Conservation (phyloP, 257 asterid genomes). For the Ligustrum vulgare region DNA sequence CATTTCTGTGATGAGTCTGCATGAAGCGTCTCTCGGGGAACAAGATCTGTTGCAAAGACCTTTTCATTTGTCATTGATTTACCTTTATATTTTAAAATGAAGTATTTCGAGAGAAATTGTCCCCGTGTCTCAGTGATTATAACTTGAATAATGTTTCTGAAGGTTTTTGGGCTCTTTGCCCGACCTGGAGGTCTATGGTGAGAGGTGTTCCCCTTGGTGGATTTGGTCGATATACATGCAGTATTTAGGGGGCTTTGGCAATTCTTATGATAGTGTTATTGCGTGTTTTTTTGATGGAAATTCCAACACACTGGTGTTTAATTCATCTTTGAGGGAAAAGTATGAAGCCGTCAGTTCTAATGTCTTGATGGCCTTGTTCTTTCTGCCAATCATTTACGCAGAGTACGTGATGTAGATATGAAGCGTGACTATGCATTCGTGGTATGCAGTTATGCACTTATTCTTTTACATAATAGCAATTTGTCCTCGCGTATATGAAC, state of each 20-base stretch:
- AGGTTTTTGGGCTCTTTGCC: conserved; percentile 62
- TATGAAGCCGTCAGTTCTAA: conserved; percentile 58
- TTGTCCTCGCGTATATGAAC: not conserved
- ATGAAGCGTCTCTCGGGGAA: conserved; percentile 16
- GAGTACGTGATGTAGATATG: conserved; percentile 77
- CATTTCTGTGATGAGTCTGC: conserved; percentile 19
- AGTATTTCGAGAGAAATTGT: conserved; percentile 28
- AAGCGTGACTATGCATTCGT: conserved; percentile 72
- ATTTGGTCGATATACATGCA: conserved; percentile 49
- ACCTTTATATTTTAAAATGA: conserved; percentile 30
- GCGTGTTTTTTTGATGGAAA: conserved; percentile 60
- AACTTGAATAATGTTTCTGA: conserved; percentile 60
- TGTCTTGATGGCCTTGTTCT: conserved; percentile 67
- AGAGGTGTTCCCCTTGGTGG: conserved; percentile 65
- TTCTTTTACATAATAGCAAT: not conserved
- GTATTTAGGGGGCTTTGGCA: conserved; percentile 55
- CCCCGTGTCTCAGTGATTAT: conserved; percentile 42
- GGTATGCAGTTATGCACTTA: conserved; percentile 34
- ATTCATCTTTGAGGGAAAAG: conserved; percentile 65
- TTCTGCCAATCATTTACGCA: conserved; percentile 75
- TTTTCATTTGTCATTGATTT: conserved; percentile 19
- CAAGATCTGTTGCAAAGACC: conserved; percentile 1
- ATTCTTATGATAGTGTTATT: conserved; percentile 54
- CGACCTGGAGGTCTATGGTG: conserved; percentile 64
- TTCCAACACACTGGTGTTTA: conserved; percentile 63